phyloP scores from a whole-genome alignment of 179 eudicot genomes.

The Actinidia arguta region DNA sequence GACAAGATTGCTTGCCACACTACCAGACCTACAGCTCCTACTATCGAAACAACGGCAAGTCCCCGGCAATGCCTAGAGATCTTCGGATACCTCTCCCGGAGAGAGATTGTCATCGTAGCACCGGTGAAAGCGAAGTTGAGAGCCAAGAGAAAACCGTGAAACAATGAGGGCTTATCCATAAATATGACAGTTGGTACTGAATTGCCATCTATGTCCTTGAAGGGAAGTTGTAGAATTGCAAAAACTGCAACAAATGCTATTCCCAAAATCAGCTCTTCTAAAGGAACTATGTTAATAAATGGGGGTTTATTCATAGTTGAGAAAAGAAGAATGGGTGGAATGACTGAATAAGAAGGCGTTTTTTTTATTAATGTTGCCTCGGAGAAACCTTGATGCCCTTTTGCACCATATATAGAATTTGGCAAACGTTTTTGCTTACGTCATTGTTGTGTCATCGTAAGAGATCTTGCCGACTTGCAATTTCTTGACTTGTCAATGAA shows the following conservation, averaged over 20 bases:
- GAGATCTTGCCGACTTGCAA: too few species aligned
- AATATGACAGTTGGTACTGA: background rate
- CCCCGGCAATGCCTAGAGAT: background rate
- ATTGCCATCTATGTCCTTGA: background rate
- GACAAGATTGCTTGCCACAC: background rate
- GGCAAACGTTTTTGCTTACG: too few species aligned
- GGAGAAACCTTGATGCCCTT: too few species aligned
- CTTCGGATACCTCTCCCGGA: background rate
- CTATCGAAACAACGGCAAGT: background rate
- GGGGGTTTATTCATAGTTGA: too few species aligned
- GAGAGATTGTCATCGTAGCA: background rate
- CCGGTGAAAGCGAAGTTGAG: background rate
- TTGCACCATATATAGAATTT: too few species aligned
- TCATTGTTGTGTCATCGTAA: too few species aligned
- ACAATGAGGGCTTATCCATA: constrained; percentile 10
- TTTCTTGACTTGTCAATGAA: too few species aligned
- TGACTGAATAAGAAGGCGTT: too few species aligned
- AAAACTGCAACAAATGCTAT: background rate
- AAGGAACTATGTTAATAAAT: background rate
- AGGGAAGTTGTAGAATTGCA: background rate
- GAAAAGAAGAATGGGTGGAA: too few species aligned
- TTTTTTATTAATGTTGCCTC: too few species aligned
- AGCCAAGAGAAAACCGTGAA: background rate
- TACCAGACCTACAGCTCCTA: background rate
- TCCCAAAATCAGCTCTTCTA: background rate